Conservation (phyloP, 2,329 filamentous ascomycete species). For the Paracamarosporium sp. region DNA sequence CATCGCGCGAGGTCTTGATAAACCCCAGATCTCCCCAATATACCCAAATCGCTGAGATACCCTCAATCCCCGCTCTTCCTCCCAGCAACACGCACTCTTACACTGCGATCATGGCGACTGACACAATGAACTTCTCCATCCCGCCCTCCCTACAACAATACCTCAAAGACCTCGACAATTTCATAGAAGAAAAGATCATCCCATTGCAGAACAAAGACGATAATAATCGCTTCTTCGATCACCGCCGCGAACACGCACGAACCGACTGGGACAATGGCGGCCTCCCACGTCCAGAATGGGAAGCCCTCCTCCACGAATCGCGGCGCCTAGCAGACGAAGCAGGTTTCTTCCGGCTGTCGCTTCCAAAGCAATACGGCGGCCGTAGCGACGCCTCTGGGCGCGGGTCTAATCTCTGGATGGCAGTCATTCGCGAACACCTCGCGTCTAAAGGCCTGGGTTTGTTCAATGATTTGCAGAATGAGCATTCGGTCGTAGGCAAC, state of each 20-base stretch:
- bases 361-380: conserved; percentile 64
- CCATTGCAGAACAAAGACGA: conserved; percentile 63
- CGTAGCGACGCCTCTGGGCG: conserved; percentile 51
- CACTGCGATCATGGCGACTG: conserved; percentile 10
- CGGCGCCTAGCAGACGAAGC: conserved; percentile 62
- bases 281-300: conserved; percentile 66
- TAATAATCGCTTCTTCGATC: conserved; percentile 71
- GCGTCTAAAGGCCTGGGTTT: conserved; percentile 65
- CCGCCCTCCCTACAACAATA: conserved; percentile 58
- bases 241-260: conserved; percentile 66
- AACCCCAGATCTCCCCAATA: not conserved
- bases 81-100: not conserved
- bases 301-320: conserved; percentile 59
- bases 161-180: conserved; percentile 60
- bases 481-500: conserved; percentile 68
- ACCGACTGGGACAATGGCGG: conserved; percentile 67
- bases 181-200: conserved; percentile 61
- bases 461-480: conserved; percentile 70
- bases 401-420: conserved; percentile 68
- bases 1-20: conserved; percentile 8
- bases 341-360: conserved; percentile 66
- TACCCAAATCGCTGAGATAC: conserved; percentile 8
- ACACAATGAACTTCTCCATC: conserved; percentile 62
- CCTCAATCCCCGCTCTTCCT: not conserved
- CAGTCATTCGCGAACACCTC: conserved; percentile 66